phyloP scores from a whole-genome alignment of 2,329 filamentous ascomycete genomes.

The Neofusicoccum cordaticola region DNA sequence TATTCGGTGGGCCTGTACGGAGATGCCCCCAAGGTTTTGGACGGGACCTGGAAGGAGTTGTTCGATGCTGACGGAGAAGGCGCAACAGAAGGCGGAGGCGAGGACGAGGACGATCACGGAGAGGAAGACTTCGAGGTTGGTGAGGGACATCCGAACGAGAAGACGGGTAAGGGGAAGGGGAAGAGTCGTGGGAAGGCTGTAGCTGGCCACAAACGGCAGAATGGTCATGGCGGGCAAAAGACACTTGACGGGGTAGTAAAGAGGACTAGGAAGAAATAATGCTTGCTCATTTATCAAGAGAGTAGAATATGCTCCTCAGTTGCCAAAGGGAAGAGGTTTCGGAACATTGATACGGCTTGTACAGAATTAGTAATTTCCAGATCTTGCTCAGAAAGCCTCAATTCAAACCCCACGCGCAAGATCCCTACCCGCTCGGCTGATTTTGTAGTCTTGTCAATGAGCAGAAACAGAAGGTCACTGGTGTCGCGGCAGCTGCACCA shows the following conservation, averaged over 20 bases:
- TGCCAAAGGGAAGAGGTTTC: no score
- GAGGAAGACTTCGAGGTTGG: not conserved
- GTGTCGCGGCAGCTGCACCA: no score
- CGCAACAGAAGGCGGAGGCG: not conserved
- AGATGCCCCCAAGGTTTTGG: constrained; percentile 57
- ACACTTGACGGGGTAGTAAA: constrained; percentile 20
- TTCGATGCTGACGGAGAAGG: constrained; percentile 44
- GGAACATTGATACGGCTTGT: no score
- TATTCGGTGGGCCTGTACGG: constrained; percentile 66
- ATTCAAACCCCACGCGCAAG: rapidly evolving
- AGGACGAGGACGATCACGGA: not conserved
- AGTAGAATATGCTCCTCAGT: no score
- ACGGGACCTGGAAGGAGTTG: constrained; percentile 57
- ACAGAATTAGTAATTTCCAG: no score
- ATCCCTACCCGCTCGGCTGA: no score
- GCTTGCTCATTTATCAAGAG: no score
- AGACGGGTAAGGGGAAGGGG: not conserved
- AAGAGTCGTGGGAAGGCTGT: not conserved
- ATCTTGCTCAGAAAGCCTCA: no score
- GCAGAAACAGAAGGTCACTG: no score
- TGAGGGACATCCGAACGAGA: not conserved
- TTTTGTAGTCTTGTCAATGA: no score
- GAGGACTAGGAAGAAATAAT: constrained; percentile 14
- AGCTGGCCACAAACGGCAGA: constrained; percentile 6
- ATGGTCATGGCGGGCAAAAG: not conserved